Conservation (phyloP, 495 filamentous ascomycete genomes). For the Penicillium paradoxum region DNA sequence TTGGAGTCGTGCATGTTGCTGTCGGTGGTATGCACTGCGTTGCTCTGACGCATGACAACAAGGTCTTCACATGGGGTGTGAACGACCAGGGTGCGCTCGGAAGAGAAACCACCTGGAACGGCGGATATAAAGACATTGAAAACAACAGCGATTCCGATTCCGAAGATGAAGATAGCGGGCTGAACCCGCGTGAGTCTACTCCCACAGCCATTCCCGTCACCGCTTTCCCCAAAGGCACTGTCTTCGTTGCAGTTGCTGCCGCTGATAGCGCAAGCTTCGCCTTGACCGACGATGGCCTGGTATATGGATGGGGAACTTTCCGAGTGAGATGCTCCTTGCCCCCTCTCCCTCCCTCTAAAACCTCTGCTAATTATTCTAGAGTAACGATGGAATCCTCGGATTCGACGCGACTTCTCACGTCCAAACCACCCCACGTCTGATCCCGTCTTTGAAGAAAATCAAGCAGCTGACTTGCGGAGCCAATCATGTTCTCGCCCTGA, state of each 20-base stretch:
- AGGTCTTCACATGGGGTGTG: constrained; percentile 63
- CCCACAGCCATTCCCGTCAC: constrained; percentile 51
- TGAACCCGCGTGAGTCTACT: constrained; percentile 58
- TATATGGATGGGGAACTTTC: constrained; percentile 73
- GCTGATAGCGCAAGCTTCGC: constrained; percentile 63
- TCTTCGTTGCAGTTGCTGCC: constrained; percentile 56
- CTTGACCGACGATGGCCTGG: constrained; percentile 58
- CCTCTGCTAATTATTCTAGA: constrained; percentile 34
- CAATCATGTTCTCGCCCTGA: constrained; percentile 60
- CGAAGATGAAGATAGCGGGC: constrained; percentile 51
- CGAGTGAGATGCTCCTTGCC: constrained; percentile 41
- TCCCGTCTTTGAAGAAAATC: constrained; percentile 53
- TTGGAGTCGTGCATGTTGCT: constrained; percentile 59
- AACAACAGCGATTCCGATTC: constrained; percentile 47
- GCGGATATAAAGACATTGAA: constrained; percentile 60
- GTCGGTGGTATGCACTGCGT: constrained; percentile 62
- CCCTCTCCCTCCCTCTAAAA: too few species aligned
- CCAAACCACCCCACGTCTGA: constrained; percentile 45
- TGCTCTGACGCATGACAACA: constrained; percentile 58
- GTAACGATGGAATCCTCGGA: constrained; percentile 54
- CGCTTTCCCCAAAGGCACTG: constrained; percentile 49
- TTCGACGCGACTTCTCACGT: constrained; percentile 42
- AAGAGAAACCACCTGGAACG: constrained; percentile 56
- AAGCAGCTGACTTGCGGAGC: constrained; percentile 51
- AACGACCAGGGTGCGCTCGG: constrained; percentile 65